Conservation (phyloP, 352 stramenopile genomes). For the Globisporangium echinulatum region DNA sequence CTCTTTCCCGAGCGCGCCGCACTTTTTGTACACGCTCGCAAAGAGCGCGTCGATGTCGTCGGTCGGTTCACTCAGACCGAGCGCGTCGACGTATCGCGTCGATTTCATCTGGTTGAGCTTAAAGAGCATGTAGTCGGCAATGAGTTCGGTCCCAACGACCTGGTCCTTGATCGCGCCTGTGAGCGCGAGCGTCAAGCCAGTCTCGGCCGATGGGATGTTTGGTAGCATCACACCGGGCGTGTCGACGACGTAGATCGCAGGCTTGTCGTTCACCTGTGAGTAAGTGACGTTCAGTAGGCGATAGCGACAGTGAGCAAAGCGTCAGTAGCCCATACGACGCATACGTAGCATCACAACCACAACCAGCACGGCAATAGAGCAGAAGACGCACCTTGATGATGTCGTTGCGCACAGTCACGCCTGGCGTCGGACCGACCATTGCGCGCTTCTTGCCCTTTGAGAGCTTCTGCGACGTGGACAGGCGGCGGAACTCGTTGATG, state of each 20-base stretch:
- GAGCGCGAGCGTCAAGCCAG: slow-evolving; percentile 77
- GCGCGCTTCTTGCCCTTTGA: slow-evolving; percentile 77
- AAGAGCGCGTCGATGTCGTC: slow-evolving; percentile 75
- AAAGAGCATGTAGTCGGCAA: slow-evolving; percentile 89
- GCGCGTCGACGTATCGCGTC: slow-evolving; percentile 70
- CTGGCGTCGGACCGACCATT: slow-evolving; percentile 72
- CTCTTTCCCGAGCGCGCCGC: slow-evolving; percentile 74
- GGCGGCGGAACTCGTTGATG: slow-evolving; percentile 80
- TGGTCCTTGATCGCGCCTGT: slow-evolving; percentile 86
- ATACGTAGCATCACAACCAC: background rate
- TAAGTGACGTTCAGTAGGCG: background rate
- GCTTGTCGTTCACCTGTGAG: slow-evolving; percentile 70
- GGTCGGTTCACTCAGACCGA: slow-evolving; percentile 58
- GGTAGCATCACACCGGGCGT: slow-evolving; percentile 87
- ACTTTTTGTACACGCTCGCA: slow-evolving; percentile 48
- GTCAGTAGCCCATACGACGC: background rate
- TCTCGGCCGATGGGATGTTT: slow-evolving; percentile 73
- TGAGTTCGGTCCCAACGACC: slow-evolving; percentile 77
- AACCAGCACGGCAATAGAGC: background rate
- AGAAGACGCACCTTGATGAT: slow-evolving; percentile 69
- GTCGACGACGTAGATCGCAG: slow-evolving; percentile 85
- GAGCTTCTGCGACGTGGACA: slow-evolving; percentile 71
- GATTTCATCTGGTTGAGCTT: slow-evolving; percentile 75
- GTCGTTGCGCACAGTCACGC: slow-evolving; percentile 82
- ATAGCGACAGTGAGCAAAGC: no score